Base-by-base conservation (phyloP, 2,329 filamentous ascomycete genomes). In the Rutstroemia sp. region DNA sequence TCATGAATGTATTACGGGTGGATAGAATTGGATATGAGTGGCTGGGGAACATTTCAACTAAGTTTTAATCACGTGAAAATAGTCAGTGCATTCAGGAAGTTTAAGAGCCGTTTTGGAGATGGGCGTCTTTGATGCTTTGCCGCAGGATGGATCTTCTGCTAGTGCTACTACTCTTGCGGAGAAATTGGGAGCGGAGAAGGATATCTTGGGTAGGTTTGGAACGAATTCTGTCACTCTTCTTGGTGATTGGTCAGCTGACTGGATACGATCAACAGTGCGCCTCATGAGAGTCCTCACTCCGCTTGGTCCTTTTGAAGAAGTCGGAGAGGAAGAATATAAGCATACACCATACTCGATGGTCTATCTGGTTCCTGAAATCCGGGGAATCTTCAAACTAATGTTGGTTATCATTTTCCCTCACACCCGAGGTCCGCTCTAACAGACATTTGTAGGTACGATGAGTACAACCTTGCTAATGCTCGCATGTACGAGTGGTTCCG, bases 61-160 rank as follows among this genome's bases (percentile, higher is more conserved):
- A 54, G 17, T 49, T 12, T 48, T 54, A 8, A 19, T 54, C 52
- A 54, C 45, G 39, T 19, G 17, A 30, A 38, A 30, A 55, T 51
- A 55, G 53, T 55, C 47, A 19, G 47, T 51, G 25, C 38, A 51
- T 36, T 51, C 56, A 21, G 55, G 60, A 44, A 53, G 54, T 9
- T 25, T 64, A 16, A 57, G 63, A 54, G 45, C 58, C 5, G 42
- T 64, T 25, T 46, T 65, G 14, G 63, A 65, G 40, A 64, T 65
- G 62, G 63, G 64, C 16, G 58, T 64, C 21, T 62, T 65, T 53
- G 63, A 65, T 53, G 53, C 25, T 17, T 48, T 65, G 34, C 62
- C 63, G 7, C 17, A 30, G 8, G 60, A 66, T 60, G 59, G 58
- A 12, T 56, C 54, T n/a, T 46, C 49, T 10, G 57, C 55, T 30